Conservation (phyloP, 345 rosid genomes). For the Eucalyptus erythrocorys region DNA sequence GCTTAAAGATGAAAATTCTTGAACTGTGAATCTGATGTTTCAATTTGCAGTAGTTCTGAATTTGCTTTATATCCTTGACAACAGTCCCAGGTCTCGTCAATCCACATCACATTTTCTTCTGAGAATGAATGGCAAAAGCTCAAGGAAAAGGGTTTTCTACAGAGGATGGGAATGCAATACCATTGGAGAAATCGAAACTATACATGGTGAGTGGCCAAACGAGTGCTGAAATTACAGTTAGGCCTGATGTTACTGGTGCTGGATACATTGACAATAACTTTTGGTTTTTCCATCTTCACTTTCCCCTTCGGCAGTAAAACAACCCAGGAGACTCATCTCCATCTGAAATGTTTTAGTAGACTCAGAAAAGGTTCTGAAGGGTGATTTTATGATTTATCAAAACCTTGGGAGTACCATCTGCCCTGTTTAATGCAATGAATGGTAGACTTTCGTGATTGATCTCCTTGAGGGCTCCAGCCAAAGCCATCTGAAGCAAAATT, state of each 20-base stretch:
- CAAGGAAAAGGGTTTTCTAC: slow-evolving; percentile 63
- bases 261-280: not conserved
- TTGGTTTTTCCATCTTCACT: not conserved
- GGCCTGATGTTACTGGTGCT: not conserved
- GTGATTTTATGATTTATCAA: not conserved
- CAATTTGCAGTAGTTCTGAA: not conserved
- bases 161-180: slow-evolving; percentile 91
- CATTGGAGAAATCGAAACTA: slow-evolving; percentile 91
- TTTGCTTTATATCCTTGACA: not conserved
- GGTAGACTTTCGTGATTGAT: not conserved
- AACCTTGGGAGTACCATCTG: not conserved
- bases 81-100: slow-evolving; percentile 74
- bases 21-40: not conserved
- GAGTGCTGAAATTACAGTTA: not conserved
- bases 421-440: not conserved
- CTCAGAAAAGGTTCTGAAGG: not conserved
- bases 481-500: not conserved
- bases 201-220: slow-evolving; percentile 33
- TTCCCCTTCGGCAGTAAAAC: not conserved
- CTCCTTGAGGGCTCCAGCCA: not conserved
- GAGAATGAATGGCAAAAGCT: slow-evolving; percentile 67
- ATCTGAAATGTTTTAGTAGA: not conserved
- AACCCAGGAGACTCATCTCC: not conserved
- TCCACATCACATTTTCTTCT: slow-evolving; percentile 79
- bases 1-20: not conserved